Evolutionary conservation across 1,139 yeast genomes (phyloP).

Genomic region (Sugiyamaella neomexicana): DNA sequence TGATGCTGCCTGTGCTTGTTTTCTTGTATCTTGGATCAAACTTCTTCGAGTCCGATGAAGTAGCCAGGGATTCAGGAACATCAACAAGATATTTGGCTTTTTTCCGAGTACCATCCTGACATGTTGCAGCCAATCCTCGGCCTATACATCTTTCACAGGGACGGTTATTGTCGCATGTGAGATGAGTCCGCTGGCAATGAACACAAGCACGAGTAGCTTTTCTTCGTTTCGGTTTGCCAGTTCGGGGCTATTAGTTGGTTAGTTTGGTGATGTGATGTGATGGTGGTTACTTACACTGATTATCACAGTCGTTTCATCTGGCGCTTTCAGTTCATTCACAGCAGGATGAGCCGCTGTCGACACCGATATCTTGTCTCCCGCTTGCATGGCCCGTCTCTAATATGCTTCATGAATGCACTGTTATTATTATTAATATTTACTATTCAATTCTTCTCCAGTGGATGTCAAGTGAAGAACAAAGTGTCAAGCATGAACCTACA

Average conservation of each 20-base stretch:
- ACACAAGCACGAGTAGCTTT: constrained; percentile 82
- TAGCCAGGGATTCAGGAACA: constrained; percentile 28
- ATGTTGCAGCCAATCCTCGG: constrained; percentile 66
- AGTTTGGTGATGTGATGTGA: no score
- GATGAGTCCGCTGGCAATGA: constrained; percentile 83
- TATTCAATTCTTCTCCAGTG: no score
- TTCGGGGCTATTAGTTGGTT: constrained; percentile 31
- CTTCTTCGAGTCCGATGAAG: constrained; percentile 23
- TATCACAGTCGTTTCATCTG: constrained; percentile 17
- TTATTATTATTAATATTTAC: background rate
- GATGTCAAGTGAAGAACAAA: no score
- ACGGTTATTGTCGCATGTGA: constrained; percentile 76
- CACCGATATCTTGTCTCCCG: background rate
- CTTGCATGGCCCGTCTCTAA: constrained; percentile 1
- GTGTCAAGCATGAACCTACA: no score
- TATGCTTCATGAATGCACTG: background rate
- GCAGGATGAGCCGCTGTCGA: constrained; percentile 13
- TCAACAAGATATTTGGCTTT: constrained; percentile 69
- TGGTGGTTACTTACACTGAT: constrained; percentile 17
- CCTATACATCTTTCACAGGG: constrained; percentile 82
- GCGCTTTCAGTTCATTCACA: constrained; percentile 9
- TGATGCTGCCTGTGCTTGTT: background rate
- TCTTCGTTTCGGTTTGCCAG: constrained; percentile 44
- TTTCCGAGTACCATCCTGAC: constrained; percentile 90
- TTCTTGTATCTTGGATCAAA: constrained; percentile 28